A percentile compares a stretch with the other conserved stretches of the same genome.
Evolutionary conservation across 2,329 filamentous ascomycete species (phyloP).

Genomic region (Keithomyces neogunnii): DNA sequence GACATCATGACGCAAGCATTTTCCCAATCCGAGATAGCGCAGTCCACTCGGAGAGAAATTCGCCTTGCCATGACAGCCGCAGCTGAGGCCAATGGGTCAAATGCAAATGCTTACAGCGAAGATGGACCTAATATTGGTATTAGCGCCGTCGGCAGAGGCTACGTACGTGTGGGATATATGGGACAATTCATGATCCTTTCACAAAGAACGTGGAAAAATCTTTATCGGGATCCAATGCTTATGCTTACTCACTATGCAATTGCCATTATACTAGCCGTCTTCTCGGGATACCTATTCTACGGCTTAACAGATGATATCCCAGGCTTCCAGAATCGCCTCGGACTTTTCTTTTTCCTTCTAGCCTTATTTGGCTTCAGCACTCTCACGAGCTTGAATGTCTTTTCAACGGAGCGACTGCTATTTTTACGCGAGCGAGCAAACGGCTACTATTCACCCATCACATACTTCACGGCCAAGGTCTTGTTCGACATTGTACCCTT

Average conservation of each 20-base stretch:
- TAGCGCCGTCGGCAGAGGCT: constrained; percentile 65
- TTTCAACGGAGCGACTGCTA: constrained; percentile 79
- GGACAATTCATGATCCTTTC: constrained; percentile 87
- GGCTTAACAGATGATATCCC: constrained; percentile 92
- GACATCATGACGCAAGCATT: constrained; percentile 75
- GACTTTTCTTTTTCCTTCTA: constrained; percentile 94
- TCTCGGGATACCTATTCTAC: constrained; percentile 94
- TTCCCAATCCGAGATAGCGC: constrained; percentile 67
- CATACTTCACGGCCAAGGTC: constrained; percentile 94
- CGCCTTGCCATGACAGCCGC: constrained; percentile 57
- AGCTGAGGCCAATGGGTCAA: constrained; percentile 55
- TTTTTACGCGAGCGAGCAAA: constrained; percentile 94
- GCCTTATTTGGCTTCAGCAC: constrained; percentile 96
- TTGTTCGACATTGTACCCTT: constrained; percentile 95
- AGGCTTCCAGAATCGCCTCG: constrained; percentile 94
- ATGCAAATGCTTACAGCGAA: constrained; percentile 42
- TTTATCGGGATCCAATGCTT: constrained; percentile 94
- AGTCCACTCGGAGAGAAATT: constrained; percentile 70
- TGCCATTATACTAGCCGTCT: constrained; percentile 85
- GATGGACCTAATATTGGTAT: constrained; percentile 40
- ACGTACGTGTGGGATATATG: constrained; percentile 68
- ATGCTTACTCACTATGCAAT: constrained; percentile 99
- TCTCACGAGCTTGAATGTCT: constrained; percentile 85
- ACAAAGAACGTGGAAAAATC: constrained; percentile 86
- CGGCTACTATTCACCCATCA: constrained; percentile 88